Evolutionary conservation across 1,139 yeast species (phyloP).

Genomic region (Geotrichum citri-aurantii): DNA sequence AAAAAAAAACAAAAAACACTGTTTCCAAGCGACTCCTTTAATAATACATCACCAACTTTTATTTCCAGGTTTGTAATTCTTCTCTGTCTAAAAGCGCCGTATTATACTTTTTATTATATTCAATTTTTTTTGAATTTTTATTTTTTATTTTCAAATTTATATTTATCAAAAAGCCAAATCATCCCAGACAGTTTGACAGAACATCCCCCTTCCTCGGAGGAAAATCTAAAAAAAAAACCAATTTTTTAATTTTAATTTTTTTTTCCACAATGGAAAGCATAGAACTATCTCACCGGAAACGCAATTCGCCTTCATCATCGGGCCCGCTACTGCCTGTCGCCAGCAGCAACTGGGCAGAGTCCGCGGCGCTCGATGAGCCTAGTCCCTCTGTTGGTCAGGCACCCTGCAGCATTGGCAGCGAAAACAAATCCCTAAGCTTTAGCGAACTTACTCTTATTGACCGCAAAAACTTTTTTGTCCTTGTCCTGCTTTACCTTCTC

Average conservation of each 20-base stretch:
- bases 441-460: conserved; percentile 30
- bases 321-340: conserved; percentile 13
- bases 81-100: no score
- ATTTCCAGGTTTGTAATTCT: no score
- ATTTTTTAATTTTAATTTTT: background rate
- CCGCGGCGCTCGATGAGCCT: conserved; percentile 15
- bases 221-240: background rate
- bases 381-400: background rate
- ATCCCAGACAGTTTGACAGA: no score
- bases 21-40: no score
- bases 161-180: no score
- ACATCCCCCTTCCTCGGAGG: no score
- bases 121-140: no score
- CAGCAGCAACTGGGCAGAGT: conserved; percentile 16
- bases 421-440: conserved; percentile 15
- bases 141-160: no score
- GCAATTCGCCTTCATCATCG: conserved; percentile 6
- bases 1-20: background rate
- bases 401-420: background rate
- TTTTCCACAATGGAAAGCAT: conserved; percentile 11
- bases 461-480: conserved; percentile 60
- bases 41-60: no score
- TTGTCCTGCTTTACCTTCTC: conserved; percentile 67
- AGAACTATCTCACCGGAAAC: conserved; percentile 18
- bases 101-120: no score